Base-by-base conservation (phyloP, 495 filamentous ascomycete genomes). In the Aspergillus egyptiacus region DNA sequence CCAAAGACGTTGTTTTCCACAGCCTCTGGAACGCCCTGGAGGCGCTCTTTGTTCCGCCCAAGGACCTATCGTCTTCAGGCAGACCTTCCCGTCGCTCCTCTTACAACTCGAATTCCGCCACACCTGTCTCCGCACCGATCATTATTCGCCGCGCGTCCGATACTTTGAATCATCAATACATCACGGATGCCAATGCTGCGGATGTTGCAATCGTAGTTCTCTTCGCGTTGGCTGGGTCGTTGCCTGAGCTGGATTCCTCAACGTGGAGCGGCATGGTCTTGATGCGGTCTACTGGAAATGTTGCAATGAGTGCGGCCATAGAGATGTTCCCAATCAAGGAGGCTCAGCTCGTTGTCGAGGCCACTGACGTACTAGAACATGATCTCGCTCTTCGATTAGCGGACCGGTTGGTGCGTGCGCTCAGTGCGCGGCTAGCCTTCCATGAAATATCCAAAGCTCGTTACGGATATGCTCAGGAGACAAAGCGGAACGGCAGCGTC, bases 1-100 rank as follows among this genome's bases (percentile, higher is more conserved):
- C 70, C 0, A 67, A 63, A 56, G 70, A 73, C 33, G 64, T 89
- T 45, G 75, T 88, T 0, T 81, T 89, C 41, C 78, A 90, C 55
- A 89, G 84, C 50, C 65, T 95, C 5, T 94, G 89, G 88, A 74
- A 73, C 58, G 78, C 84, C 6, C 62, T 83, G n/a, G 80, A 80
- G 18, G 69, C 74, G 28, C 65, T 91, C 10, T 91, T 89, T 58
- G 69, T 75, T 19, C 80, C 83, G 0, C 84, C 86, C 2, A 72
- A 71, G 41, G 64, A 76, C 15, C 70, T 88, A 11, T 63, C 69
- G 13, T 55, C 56, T 15, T 64, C 68, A 13, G 50, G 62, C 17
- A 62, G 60, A 40, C 55, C 48, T 11, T 65, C 64, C 3, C 69
- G 71, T 18, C 64, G 68, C 30, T 67, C 64, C 11, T 68, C 70